Evolutionary conservation across 805 yeast genomes (phyloP), one percentile per base, ranked within the genome.

Genomic region (Suhomyces tanzawaensis): DNA sequence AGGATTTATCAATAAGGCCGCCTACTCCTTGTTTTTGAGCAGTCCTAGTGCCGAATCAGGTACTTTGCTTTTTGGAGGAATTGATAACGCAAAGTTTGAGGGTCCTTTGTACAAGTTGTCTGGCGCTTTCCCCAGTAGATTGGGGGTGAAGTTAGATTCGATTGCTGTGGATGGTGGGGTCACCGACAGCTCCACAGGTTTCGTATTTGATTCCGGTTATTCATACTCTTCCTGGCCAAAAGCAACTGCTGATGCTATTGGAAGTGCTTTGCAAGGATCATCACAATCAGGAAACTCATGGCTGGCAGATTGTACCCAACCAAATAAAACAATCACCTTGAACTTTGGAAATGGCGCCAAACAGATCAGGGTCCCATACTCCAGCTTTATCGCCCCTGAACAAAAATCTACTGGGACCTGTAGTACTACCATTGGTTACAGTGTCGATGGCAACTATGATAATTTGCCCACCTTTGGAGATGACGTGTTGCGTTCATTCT

Each of bases 401-500:
- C 41, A 37, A 22, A 13, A 7, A 11, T 31, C 35, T 11, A 34
- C 7, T 26, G 29, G 30, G 1, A 21, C 14, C 11, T 26, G 40
- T 30, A 12, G 29, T 19, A 3, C 29, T n/a, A 29, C 41, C 7
- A 3, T 28, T 3, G 23, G 17, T 15, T 19, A 26, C 23, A 16
- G 16, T 13, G n/a, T 26, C 18, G 31, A 34, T 9, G 26, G 26
- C 16, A 16, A 14, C 11, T 25, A 14, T 11, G 22, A 22, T 11
- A 22, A 35, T 27, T 25, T 19, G 18, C 39, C 40, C 12, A 36
- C 71, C 5, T 54, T 77, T 11, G 85, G 85, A 33, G 82, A 77
- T 50, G 60, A 72, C 3, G 72, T 79, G 55, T 52, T 80, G 40
- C 63, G 74, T 42, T 55, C 69, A 19, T 76, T 74, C 1, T 79